Percentiles rank a stretch among this genome's conserved stretches.
Conservation (phyloP, 345 rosid genomes). For the Trapa incisa region DNA sequence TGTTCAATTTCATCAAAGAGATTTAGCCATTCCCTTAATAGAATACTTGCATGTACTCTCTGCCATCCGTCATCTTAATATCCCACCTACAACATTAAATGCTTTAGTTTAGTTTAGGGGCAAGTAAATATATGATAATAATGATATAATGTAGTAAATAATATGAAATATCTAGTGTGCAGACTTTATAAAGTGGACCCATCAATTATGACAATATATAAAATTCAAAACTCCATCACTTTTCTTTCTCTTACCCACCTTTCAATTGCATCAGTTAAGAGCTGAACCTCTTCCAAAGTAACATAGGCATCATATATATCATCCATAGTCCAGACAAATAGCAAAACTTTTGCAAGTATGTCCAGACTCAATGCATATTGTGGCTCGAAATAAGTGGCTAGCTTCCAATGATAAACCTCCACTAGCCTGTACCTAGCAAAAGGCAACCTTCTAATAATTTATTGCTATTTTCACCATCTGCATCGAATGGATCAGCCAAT, state of each 20-base stretch:
- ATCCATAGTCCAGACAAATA: conserved; percentile 9
- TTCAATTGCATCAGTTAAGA: conserved; percentile 10
- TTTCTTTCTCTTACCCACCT: neutral
- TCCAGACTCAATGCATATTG: conserved; percentile 2
- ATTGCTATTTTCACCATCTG: conserved; percentile 24
- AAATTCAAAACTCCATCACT: too few relatives aligned
- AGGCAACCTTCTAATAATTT: conserved; percentile 12
- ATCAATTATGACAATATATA: too few relatives aligned
- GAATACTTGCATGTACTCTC: conserved; percentile 23
- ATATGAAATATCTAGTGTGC: too few relatives aligned
- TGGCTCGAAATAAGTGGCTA: conserved; percentile 15
- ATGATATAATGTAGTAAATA: too few relatives aligned
- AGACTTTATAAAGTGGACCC: too few relatives aligned
- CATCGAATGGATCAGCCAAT: neutral
- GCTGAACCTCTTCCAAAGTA: conserved; percentile 8
- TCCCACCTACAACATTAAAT: conserved; percentile 25
- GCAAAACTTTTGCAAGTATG: conserved; percentile 9
- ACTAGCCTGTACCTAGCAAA: conserved; percentile 20
- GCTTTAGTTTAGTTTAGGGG: too few relatives aligned
- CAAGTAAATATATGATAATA: too few relatives aligned
- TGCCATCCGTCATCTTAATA: conserved; percentile 2
- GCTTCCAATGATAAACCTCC: conserved; percentile 18
- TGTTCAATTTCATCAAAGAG: conserved; percentile 18
- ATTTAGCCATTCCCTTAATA: conserved; percentile 19
- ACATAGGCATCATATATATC: conserved; percentile 24